Base-by-base conservation (phyloP, 805 yeast species). In the Nakazawaea populi region DNA sequence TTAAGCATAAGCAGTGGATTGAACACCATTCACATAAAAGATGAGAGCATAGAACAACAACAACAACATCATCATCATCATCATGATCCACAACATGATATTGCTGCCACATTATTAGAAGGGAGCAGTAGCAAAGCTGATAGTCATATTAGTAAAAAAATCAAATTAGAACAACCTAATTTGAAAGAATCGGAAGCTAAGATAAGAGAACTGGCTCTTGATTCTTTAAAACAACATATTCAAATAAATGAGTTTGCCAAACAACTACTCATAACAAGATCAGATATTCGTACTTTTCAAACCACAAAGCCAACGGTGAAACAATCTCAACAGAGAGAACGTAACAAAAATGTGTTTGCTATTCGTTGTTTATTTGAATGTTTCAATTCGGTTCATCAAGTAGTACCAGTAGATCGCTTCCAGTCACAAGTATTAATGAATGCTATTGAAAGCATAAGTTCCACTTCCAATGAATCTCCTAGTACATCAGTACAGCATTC, bases 331-430 rank as follows among this genome's bases (percentile, higher is more conserved):
- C 62, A 59, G 18, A 52, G 50, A 34, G 65, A 61, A 41, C 49
- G 55, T 37, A 53, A 52, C 28, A 57, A 54, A 39, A 58, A 54
- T 38, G 53, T 61, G 5, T 61, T 61, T 42, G 57, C 61, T 6
- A 46, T 60, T 5, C 47, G 64, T 36, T 61, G 65, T 45, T 46
- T 61, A 34, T 54, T 57, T 52, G 62, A 60, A 44, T 58, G 61
- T 12, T 60, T 60, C 9, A 51, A 27, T 35, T 52, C 49, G 1
- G 34, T 38, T 10, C n/a, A 44, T 49, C 42, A 42, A 32, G 18
- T 12, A 2, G 52, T 55, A 14, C 44, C 39, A 11, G 28, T 30
- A 6, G 14, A 42, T 8, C 4, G n/a, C 11, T 47, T 42, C 42
- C 50, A 42, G 14, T 34, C 42, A 3, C 24, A 42, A 29, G 31